These are phyloP conservation scores for Kwoniella sp. DNA, from an alignment of 768 basidiomycete genomes.

Conservation along the genomic window DNA sequence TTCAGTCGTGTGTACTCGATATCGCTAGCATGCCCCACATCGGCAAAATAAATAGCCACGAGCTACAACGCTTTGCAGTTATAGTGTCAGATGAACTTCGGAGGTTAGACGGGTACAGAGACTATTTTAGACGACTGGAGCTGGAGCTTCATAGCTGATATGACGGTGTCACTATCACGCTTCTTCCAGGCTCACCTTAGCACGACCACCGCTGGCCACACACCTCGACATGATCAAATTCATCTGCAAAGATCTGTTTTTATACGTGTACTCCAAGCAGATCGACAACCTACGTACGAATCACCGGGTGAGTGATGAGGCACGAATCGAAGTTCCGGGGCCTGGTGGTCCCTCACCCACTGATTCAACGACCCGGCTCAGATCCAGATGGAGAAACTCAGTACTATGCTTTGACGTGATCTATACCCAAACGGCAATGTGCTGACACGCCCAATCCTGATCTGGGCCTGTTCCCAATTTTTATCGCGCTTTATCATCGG, in stretches of 20 bases:
- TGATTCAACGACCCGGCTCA: too few relatives aligned
- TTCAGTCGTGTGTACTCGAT: background rate
- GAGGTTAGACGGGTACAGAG: too few relatives aligned
- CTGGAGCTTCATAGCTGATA: background rate
- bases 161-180: background rate
- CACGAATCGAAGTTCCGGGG: too few relatives aligned
- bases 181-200: slow-evolving; percentile 69
- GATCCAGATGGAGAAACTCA: too few relatives aligned
- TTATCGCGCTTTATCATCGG: too few relatives aligned
- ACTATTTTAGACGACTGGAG: background rate
- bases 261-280: slow-evolving; percentile 88
- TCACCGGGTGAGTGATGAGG: slow-evolving; percentile 68
- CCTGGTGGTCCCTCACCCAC: too few relatives aligned
- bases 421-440: too few relatives aligned
- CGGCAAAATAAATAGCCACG: background rate
- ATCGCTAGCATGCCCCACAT: too few relatives aligned
- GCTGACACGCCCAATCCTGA: too few relatives aligned
- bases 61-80: background rate
- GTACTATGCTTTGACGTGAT: too few relatives aligned
- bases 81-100: background rate
- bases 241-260: slow-evolving; percentile 95
- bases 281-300: slow-evolving; percentile 95
- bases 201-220: slow-evolving; percentile 73
- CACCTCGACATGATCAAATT: slow-evolving; percentile 92
- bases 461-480: too few relatives aligned